Conservation (phyloP, 805 yeast species). For the Candida nemodendra region DNA sequence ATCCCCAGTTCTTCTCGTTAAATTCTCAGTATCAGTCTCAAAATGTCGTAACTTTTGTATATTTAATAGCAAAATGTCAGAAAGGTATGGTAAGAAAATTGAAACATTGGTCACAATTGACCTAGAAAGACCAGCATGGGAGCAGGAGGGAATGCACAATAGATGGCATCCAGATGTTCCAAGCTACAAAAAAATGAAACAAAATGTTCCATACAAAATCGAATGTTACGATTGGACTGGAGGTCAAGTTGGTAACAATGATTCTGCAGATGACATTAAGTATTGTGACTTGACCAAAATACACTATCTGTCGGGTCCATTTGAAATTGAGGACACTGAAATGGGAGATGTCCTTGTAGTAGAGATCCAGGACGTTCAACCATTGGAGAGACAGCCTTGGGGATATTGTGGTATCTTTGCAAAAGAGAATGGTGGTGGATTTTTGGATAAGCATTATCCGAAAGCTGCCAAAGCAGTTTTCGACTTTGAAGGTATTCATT, state of each 20-base stretch:
- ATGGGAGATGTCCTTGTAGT: slow-evolving; percentile 50
- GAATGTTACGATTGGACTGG: slow-evolving; percentile 59
- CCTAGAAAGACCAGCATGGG: slow-evolving; percentile 43
- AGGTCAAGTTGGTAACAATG: slow-evolving; percentile 46
- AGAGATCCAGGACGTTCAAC: slow-evolving; percentile 52
- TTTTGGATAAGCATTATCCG: slow-evolving; percentile 48
- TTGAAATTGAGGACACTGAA: slow-evolving; percentile 42
- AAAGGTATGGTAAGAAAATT: slow-evolving; percentile 27
- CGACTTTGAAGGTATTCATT: slow-evolving; percentile 51
- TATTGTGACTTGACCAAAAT: slow-evolving; percentile 44
- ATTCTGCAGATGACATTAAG: slow-evolving; percentile 47
- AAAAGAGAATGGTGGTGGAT: slow-evolving; percentile 51
- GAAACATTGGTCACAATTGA: slow-evolving; percentile 42
- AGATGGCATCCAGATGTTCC: slow-evolving; percentile 57
- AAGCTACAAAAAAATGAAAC: slow-evolving; percentile 37
- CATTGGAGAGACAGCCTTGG: slow-evolving; percentile 52
- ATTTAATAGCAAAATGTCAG: slow-evolving; percentile 6
- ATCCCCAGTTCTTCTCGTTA: too few species aligned
- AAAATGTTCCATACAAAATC: slow-evolving; percentile 43
- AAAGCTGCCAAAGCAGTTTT: slow-evolving; percentile 52
- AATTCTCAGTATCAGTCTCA: background rate
- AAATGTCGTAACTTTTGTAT: background rate
- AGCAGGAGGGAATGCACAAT: slow-evolving; percentile 48
- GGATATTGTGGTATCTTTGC: slow-evolving; percentile 51
- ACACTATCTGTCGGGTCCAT: slow-evolving; percentile 51